A percentile compares a stretch with the other conserved stretches of the same genome.
Evolutionary conservation across 768 basidiomycete genomes (phyloP).

Genomic region (Dendrothele bispora): DNA sequence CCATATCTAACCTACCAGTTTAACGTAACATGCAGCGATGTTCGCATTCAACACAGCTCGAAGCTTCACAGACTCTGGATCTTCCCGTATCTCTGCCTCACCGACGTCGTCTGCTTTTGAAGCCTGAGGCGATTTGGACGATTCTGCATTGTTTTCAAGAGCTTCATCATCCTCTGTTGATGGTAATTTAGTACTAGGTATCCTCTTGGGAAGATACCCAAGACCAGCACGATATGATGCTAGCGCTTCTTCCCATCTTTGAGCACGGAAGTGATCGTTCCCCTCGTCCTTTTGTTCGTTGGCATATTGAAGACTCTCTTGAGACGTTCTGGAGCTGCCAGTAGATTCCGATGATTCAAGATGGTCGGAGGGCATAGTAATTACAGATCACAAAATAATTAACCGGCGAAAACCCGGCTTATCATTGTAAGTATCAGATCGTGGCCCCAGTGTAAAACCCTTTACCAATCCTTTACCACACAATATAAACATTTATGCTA

Average conservation of each 20-base stretch:
- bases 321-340: too few species aligned
- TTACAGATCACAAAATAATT: too few species aligned
- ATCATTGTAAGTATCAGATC: too few species aligned
- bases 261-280: slow-evolving; percentile 67
- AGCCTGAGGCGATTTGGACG: neutral
- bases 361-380: too few species aligned
- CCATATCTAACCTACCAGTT: slow-evolving; percentile 54
- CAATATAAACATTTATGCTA: too few species aligned
- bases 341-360: too few species aligned
- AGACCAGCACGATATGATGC: slow-evolving; percentile 69
- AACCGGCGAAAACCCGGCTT: too few species aligned
- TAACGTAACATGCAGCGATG: slow-evolving; percentile 81
- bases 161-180: slow-evolving; percentile 14
- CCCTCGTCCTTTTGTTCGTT: slow-evolving; percentile 72
- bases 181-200: neutral
- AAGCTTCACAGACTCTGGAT: slow-evolving; percentile 50
- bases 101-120: slow-evolving; percentile 20
- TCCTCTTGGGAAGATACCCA: slow-evolving; percentile 57
- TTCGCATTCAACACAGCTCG: slow-evolving; percentile 84
- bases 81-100: slow-evolving; percentile 30
- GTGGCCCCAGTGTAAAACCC: too few species aligned
- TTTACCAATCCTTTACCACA: too few species aligned
- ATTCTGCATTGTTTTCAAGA: neutral
- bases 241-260: slow-evolving; percentile 70
- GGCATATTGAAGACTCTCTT: slow-evolving; percentile 52